phyloP scores from a whole-genome alignment of 1,139 yeast species.

The Yamadazyma taylorii region DNA sequence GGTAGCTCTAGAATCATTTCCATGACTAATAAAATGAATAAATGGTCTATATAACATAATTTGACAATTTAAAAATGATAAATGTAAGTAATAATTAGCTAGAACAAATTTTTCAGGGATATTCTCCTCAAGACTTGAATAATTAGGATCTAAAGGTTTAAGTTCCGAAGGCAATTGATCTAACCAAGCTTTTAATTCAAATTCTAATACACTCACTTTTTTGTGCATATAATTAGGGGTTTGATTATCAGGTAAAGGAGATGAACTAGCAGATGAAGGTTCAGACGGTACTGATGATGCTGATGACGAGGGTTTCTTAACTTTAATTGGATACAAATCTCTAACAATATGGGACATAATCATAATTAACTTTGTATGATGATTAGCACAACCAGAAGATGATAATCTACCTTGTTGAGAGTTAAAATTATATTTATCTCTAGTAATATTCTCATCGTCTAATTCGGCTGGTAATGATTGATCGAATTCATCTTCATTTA shows the following conservation, averaged over 20 bases:
- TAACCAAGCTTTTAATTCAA: slow-evolving; percentile 74
- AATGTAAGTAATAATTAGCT: slow-evolving; percentile 75
- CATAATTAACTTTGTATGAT: slow-evolving; percentile 71
- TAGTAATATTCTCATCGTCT: slow-evolving; percentile 85
- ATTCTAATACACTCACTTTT: slow-evolving; percentile 71
- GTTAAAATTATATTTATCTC: slow-evolving; percentile 46
- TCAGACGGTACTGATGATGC: slow-evolving; percentile 7
- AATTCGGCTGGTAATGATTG: slow-evolving; percentile 83
- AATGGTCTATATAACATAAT: slow-evolving; percentile 87
- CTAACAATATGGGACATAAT: slow-evolving; percentile 45
- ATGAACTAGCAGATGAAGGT: too few relatives aligned
- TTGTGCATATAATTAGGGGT: slow-evolving; percentile 50
- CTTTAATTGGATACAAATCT: slow-evolving; percentile 45
- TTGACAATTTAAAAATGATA: slow-evolving; percentile 81
- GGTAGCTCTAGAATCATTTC: slow-evolving; percentile 40
- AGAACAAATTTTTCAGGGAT: slow-evolving; percentile 65
- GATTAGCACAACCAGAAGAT: slow-evolving; percentile 80
- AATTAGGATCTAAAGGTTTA: slow-evolving; percentile 65
- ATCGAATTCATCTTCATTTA: slow-evolving; percentile 79
- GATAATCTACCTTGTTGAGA: slow-evolving; percentile 52
- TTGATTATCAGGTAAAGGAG: slow-evolving; percentile 12
- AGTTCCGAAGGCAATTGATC: slow-evolving; percentile 71
- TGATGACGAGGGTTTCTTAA: slow-evolving; percentile 11
- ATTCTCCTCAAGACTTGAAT: slow-evolving; percentile 14
- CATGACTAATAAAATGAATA: slow-evolving; percentile 71